phyloP scores from a whole-genome alignment of 208 protist species.

The Herpetomonas samuelpessoai region DNA sequence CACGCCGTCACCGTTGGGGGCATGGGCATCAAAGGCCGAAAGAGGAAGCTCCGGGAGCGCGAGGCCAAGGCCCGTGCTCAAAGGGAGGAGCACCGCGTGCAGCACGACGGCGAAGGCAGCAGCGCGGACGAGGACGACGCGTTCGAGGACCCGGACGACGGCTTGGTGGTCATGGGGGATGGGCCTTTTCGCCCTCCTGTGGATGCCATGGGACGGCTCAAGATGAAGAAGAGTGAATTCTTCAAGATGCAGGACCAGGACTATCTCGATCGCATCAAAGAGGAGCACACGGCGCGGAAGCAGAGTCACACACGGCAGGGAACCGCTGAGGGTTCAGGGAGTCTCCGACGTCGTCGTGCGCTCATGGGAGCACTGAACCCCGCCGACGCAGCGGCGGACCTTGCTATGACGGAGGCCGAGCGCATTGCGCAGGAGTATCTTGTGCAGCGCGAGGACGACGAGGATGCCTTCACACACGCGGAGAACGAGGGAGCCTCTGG shows the following conservation, averaged over 20 bases:
- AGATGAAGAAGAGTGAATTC: conserved; percentile 84
- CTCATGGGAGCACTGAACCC: not conserved
- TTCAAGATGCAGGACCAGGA: conserved; percentile 81
- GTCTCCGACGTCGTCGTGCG: conserved; percentile 13
- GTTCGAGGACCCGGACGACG: conserved; percentile 10
- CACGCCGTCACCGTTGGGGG: too few relatives aligned
- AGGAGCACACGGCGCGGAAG: conserved; percentile 48
- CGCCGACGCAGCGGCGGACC: conserved; percentile 12
- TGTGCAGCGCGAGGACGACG: conserved; percentile 22
- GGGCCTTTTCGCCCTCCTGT: conserved; percentile 48
- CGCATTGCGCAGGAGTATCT: conserved; percentile 44
- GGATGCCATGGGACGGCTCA: conserved; percentile 40
- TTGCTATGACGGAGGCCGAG: conserved; percentile 16
- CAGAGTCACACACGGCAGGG: not conserved
- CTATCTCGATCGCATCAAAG: conserved; percentile 72
- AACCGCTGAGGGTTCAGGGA: conserved; percentile 11
- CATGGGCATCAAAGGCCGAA: conserved; percentile 86
- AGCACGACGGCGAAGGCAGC: not conserved
- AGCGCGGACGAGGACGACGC: conserved; percentile 15
- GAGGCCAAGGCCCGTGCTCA: conserved; percentile 23
- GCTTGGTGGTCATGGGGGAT: conserved; percentile 23
- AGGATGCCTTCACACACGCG: conserved; percentile 12
- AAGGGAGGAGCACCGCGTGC: conserved; percentile 11
- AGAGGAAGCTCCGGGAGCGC: conserved; percentile 64
- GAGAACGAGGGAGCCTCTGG: not conserved